These are phyloP conservation scores for Fusarium staphyleae DNA, from an alignment of 2,329 filamentous ascomycete species.

Conservation along the genomic window DNA sequence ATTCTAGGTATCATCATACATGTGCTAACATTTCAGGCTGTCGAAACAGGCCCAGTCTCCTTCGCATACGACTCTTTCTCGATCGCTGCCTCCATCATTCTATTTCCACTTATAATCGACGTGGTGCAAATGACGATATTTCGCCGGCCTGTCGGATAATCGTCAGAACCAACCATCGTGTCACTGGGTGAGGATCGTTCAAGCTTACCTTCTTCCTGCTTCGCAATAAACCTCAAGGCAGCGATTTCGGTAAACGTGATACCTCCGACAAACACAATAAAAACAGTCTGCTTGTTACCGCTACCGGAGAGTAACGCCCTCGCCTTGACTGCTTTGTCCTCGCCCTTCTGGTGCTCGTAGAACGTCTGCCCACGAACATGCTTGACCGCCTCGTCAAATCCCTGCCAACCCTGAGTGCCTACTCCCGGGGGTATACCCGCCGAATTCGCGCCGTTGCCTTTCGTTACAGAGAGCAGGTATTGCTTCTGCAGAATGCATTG, in stretches of 20 bases:
- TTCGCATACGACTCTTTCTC: slow-evolving; percentile 71
- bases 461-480: slow-evolving; percentile 74
- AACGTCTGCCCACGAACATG: slow-evolving; percentile 89
- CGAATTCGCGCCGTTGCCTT: slow-evolving; percentile 59
- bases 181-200: neutral
- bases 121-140: slow-evolving; percentile 94
- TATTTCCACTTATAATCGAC: slow-evolving; percentile 86
- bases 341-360: slow-evolving; percentile 88
- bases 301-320: slow-evolving; percentile 83
- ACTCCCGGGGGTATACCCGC: slow-evolving; percentile 52
- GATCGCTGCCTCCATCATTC: slow-evolving; percentile 85
- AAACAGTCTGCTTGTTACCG: slow-evolving; percentile 80
- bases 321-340: slow-evolving; percentile 90
- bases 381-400: slow-evolving; percentile 91
- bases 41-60: slow-evolving; percentile 41
- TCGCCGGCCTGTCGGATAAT: slow-evolving; percentile 63
- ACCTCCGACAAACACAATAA: slow-evolving; percentile 97
- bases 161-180: slow-evolving; percentile 19
- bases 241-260: slow-evolving; percentile 97
- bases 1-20: slow-evolving; percentile 31
- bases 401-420: slow-evolving; percentile 82
- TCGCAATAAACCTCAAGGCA: slow-evolving; percentile 87
- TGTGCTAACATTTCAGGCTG: slow-evolving; percentile 26
- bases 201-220: slow-evolving; percentile 74
- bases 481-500: slow-evolving; percentile 94